These are phyloP conservation scores for Mycena epipterygia DNA, from an alignment of 768 basidiomycete genomes.

Conservation along the genomic window DNA sequence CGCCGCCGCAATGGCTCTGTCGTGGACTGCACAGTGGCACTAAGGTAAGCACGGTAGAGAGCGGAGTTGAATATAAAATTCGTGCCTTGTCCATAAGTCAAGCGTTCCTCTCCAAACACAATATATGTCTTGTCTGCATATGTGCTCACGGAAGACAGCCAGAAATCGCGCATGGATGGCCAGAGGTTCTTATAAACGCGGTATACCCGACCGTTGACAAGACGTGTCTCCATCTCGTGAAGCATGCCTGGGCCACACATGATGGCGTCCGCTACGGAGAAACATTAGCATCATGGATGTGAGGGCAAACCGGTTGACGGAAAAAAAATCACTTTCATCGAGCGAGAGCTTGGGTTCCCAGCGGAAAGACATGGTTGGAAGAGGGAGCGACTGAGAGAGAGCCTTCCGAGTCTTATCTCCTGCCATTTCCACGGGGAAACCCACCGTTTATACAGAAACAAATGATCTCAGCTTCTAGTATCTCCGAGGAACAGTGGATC, in stretches of 20 bases:
- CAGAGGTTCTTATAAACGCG: slow-evolving; percentile 67
- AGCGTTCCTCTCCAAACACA: slow-evolving; percentile 63
- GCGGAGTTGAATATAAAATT: slow-evolving; percentile 39
- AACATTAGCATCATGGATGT: slow-evolving; percentile 19
- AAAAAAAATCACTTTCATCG: slow-evolving; percentile 51
- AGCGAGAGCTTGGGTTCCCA: slow-evolving; percentile 57
- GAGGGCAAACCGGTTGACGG: not conserved
- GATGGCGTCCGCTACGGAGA: slow-evolving; percentile 56
- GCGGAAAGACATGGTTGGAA: slow-evolving; percentile 47
- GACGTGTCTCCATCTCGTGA: slow-evolving; percentile 57
- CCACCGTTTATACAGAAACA: slow-evolving; percentile 52
- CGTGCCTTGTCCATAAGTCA: slow-evolving; percentile 53
- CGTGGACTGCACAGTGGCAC: not conserved
- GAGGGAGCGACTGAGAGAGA: slow-evolving; percentile 23
- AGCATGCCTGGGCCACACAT: slow-evolving; percentile 53
- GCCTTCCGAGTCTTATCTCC: slow-evolving; percentile 32
- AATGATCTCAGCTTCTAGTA: slow-evolving; percentile 50
- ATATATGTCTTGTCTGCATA: slow-evolving; percentile 55
- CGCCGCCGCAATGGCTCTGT: slow-evolving; percentile 50
- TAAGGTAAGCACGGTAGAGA: slow-evolving; percentile 37
- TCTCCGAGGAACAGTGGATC: slow-evolving; percentile 44
- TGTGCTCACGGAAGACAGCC: slow-evolving; percentile 45
- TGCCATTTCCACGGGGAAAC: slow-evolving; percentile 56
- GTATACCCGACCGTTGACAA: slow-evolving; percentile 59
- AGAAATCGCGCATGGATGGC: slow-evolving; percentile 64